Evolutionary conservation across 176 grass and related monocot species (phyloP).

Genomic region (Saccharum officinarum): DNA sequence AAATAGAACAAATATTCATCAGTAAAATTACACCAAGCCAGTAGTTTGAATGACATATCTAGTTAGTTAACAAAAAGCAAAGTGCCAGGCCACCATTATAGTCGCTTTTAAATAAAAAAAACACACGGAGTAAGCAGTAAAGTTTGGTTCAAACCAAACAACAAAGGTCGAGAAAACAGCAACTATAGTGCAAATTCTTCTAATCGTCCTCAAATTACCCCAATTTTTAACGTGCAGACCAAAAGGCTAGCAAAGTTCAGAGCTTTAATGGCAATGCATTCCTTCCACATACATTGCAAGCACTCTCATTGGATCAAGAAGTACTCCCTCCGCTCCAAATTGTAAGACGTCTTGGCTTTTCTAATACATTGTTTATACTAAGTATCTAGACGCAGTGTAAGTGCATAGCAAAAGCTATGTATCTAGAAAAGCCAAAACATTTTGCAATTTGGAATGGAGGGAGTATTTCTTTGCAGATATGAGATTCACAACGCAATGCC

Average conservation of each 20-base stretch:
- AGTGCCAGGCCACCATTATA: neutral
- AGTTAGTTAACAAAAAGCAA: neutral
- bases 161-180: neutral
- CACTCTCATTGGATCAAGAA: neutral
- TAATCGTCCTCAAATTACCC: neutral
- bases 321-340: neutral
- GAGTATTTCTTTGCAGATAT: neutral
- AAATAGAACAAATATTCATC: neutral
- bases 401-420: too few relatives aligned
- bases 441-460: too few relatives aligned
- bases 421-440: too few relatives aligned
- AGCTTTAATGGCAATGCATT: neutral
- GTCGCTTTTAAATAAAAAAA: neutral
- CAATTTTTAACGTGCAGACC: neutral
- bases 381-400: neutral
- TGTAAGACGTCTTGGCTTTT: neutral
- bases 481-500: neutral
- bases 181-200: neutral
- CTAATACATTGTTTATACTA: neutral
- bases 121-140: neutral
- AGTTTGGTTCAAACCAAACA: neutral
- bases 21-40: neutral
- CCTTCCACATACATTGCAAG: neutral
- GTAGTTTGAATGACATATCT: neutral
- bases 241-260: neutral